Evolutionary conservation across 2,329 filamentous ascomycete species (phyloP), one percentile per base, ranked within the genome.

Genomic region (Pseudopyrenochaeta lycopersici): DNA sequence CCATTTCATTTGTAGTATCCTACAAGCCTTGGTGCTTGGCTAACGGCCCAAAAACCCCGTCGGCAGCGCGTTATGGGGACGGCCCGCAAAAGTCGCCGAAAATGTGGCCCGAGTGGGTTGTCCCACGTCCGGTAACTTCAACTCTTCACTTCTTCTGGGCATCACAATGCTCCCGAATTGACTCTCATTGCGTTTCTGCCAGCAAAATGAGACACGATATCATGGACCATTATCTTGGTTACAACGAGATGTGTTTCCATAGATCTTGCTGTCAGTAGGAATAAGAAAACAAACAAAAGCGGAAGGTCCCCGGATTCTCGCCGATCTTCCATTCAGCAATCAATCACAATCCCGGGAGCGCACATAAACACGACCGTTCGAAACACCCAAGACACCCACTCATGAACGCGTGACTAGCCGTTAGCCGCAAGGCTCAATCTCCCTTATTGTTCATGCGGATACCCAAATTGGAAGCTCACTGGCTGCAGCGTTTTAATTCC

Each of bases 381-480:
- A 54, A 54, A 53, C 47, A 48, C 35, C 14, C 31, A 27, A 27
- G 23, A 27, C 9, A 27, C 23, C 23, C 17, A 36, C 27, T 39
- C 36, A 49, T 42, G 20, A 41, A 53, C 27, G 33, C 44, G 36
- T 52, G 47, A 55, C 49, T 17, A 43, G 27, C 40, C 40, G 23
- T 35, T 42, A 32, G 49, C 18, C 29, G 30, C 30, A 29, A 45
- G 30, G 21, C 30, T 54, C 39, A 27, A 51, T 49, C 30, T 42
- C 39, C 23, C 32, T n/a, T 27, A 40, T 35, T 35, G 32, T 49
- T 39, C 30, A 39, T 42, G 52, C 56, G 43, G 43, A 46, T 46
- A 40, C 60, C 52, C 9, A 30, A 44, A 55, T 40, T 21, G 60
- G 58, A 47, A 62, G 60, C 55, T 60, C 43, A 49, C 20, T 60